A percentile compares a stretch with the other conserved stretches of the same genome.
These are phyloP conservation scores for Nephromyces sp. DNA, from an alignment of 169 alveolate species.

Conservation along the genomic window DNA sequence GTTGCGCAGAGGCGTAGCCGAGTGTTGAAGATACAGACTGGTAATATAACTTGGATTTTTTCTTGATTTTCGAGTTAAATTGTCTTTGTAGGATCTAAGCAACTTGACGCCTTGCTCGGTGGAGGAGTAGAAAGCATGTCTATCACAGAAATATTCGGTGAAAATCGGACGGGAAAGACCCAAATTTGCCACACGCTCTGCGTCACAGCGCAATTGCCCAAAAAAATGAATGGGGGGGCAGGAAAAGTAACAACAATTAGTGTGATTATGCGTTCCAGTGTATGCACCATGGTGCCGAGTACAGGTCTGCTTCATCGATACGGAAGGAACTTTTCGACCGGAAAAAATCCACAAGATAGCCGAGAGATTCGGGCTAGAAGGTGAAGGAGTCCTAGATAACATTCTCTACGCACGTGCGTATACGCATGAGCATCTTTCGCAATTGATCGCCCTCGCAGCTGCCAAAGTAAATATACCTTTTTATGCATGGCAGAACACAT, in stretches of 20 bases:
- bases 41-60: conserved; percentile 3
- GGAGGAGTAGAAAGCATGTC: conserved; percentile 92
- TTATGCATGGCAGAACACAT: conserved; percentile 2
- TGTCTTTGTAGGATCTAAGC: conserved; percentile 86
- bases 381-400: conserved; percentile 83
- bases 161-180: conserved; percentile 93
- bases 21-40: conserved; percentile 28
- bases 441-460: conserved; percentile 16
- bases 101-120: conserved; percentile 84
- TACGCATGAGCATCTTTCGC: conserved; percentile 22
- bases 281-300: no score
- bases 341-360: conserved; percentile 95
- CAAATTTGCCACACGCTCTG: conserved; percentile 91
- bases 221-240: conserved; percentile 78
- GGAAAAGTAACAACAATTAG: conserved; percentile 63
- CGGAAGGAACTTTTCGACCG: conserved; percentile 99
- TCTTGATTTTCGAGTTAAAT: not conserved
- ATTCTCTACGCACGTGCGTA: conserved; percentile 70
- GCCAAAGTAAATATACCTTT: conserved; percentile 22
- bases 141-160: conserved; percentile 96
- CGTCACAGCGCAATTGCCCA: conserved; percentile 84
- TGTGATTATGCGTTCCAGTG: not conserved
- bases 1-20: conserved; percentile 14
- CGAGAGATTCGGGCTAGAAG: conserved; percentile 81
- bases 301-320: conserved; percentile 92